phyloP scores from a whole-genome alignment of 306 rosid genomes.

The Psophocarpus tetragonolobus region DNA sequence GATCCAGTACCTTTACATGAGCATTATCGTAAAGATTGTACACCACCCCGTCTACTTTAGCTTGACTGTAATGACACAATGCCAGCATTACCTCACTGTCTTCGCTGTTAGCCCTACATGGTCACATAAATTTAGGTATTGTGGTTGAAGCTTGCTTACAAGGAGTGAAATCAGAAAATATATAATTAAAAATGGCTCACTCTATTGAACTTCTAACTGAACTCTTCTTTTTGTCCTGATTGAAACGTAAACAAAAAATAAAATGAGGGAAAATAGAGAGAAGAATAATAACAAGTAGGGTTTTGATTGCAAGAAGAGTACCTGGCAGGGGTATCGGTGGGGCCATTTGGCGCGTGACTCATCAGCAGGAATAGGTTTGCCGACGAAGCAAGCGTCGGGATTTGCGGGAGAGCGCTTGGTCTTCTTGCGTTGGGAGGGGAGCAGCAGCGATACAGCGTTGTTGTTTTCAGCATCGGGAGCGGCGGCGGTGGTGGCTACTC shows the following conservation, averaged over 20 bases:
- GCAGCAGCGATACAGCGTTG: conserved; percentile 11
- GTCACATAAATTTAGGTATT: too few relatives aligned
- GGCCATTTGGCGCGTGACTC: conserved; percentile 46
- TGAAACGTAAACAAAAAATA: too few relatives aligned
- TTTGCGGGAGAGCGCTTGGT: not conserved
- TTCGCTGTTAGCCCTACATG: not conserved
- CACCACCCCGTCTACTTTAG: conserved; percentile 25
- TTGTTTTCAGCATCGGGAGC: not conserved
- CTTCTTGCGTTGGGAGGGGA: conserved; percentile 29
- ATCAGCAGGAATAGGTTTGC: conserved; percentile 23
- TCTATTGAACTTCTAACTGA: not conserved
- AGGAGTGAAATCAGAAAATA: not conserved
- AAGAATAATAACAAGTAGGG: not conserved
- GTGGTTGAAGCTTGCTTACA: too few relatives aligned
- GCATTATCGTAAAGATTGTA: conserved; percentile 35
- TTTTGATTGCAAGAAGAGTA: not conserved
- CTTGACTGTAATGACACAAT: conserved; percentile 32
- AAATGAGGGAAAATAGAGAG: not conserved
- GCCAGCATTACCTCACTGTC: conserved; percentile 13
- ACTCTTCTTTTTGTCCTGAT: conserved; percentile 9
- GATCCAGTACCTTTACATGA: conserved; percentile 34
- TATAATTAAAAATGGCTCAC: conserved; percentile 14
- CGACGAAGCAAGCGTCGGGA: conserved; percentile 23
- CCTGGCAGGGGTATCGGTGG: conserved; percentile 25
- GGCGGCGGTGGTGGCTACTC: too few relatives aligned